phyloP scores from a whole-genome alignment of 225 moss, liverwort and hornwort species.

The Polytrichum formosum region DNA sequence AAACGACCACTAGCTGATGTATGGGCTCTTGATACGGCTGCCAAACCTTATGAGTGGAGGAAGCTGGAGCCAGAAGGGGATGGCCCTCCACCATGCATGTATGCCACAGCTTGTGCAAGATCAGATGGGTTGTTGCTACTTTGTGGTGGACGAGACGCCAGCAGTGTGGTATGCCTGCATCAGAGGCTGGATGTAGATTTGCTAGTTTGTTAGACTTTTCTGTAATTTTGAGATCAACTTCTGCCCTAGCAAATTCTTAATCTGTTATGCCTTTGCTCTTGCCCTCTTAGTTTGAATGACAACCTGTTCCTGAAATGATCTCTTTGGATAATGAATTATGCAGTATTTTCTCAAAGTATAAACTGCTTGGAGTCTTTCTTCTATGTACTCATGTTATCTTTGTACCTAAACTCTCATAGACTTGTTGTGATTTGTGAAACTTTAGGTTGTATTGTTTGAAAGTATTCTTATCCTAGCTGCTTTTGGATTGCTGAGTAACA shows the following conservation, averaged over 20 bases:
- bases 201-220: background rate
- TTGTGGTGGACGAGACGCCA: conserved; percentile 66
- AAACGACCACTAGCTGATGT: conserved; percentile 71
- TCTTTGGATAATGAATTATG: background rate
- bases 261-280: background rate
- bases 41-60: conserved; percentile 71
- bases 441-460: background rate
- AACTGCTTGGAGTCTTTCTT: background rate
- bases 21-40: conserved; percentile 70
- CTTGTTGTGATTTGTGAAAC: background rate
- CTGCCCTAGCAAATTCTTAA: background rate
- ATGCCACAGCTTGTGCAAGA: conserved; percentile 68
- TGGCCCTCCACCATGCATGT: conserved; percentile 78
- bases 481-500: background rate
- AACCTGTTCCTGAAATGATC: background rate
- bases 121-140: conserved; percentile 63
- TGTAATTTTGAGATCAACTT: background rate
- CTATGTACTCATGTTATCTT: background rate
- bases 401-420: background rate
- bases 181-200: conserved; percentile 2
- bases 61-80: conserved; percentile 79
- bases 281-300: background rate
- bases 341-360: background rate
- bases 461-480: background rate
- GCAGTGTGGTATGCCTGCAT: conserved; percentile 52